Conservation (phyloP, 2,329 filamentous ascomycete genomes). For the Exophiala alcalophila region DNA sequence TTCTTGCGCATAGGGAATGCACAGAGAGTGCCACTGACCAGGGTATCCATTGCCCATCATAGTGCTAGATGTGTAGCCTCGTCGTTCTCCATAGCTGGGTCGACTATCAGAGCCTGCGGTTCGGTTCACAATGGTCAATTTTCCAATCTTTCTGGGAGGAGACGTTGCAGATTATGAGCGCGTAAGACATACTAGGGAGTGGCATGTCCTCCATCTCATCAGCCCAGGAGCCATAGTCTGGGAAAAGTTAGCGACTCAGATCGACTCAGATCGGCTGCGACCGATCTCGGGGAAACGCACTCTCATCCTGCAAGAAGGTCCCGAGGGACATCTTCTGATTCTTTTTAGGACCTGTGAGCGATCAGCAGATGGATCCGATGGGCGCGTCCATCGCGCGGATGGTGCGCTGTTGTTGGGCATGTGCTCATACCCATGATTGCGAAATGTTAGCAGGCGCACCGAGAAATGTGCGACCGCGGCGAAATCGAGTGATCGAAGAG, state of each 20-base stretch:
- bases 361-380: conserved; percentile 8
- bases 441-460: conserved; percentile 21
- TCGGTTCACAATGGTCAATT: not conserved
- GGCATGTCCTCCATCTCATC: conserved; percentile 93
- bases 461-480: conserved; percentile 14
- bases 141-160: too few relatives aligned
- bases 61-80: conserved; percentile 44
- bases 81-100: conserved; percentile 50
- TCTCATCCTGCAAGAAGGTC: conserved; percentile 88
- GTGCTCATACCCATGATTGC: conserved; percentile 29
- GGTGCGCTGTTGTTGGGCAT: conserved; percentile 2
- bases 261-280: conserved; percentile 16
- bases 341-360: conserved; percentile 74
- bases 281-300: conserved; percentile 55
- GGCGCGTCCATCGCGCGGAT: not conserved
- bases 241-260: conserved; percentile 31
- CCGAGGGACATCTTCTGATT: conserved; percentile 97
- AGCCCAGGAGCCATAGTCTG: conserved; percentile 87
- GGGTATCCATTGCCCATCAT: conserved; percentile 39
- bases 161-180: not conserved
- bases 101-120: conserved; percentile 40
- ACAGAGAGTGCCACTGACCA: conserved; percentile 29
- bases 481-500: conserved; percentile 1
- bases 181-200: conserved; percentile 62
- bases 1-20: not conserved